Base-by-base conservation (phyloP, 306 rosid species). In the Rosa rugosa region DNA sequence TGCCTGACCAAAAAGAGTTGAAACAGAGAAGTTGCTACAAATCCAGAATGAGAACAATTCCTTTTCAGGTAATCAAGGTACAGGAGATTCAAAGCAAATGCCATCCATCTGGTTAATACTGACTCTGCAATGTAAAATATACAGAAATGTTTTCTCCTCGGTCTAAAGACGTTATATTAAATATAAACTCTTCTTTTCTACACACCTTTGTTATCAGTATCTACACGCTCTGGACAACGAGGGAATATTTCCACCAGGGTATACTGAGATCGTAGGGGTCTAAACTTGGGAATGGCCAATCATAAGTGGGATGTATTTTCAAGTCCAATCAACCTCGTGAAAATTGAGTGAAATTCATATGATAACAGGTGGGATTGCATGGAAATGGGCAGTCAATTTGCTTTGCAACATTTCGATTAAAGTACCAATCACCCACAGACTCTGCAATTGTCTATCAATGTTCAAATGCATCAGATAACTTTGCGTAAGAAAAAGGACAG, bases 401-500 rank as follows among this genome's bases (percentile, higher is more conserved):
- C 85, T 91, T 93, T 68, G 73, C 78, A 34, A 47, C 81, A 69
- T 80, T 75, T 53, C 87, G 85, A 65, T 82, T 54, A 82, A 95
- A 91, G 86, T 83, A 95, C 98, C 99, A 95, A 83, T 89, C 94
- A 49, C 89, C 96, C 54, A 91, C 94, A 76, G 97, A 88, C 81
- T 90, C 97, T 62, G 97, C 98, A 83, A 93, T 91, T 59, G 98
- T 92, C 99, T 95, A 87, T 49, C 46, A 45, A 75, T 42, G 69
- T 13, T 57, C 16, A 13, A 22, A 25, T 4, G 3, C 42, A 42
- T 75, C 78, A 59, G 69, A 23, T 42, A 8, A 59, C 41, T 57
- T 38, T 0, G 22, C 50, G 1, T 34, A 34, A 36, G 1, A 11
- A 20, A 54, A 20, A 12, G 23, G 41, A 41, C 42, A 75, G 41